These are phyloP conservation scores for Rhizopogon parksii DNA, from an alignment of 1,284 basidiomycete genomes.

Conservation along the genomic window DNA sequence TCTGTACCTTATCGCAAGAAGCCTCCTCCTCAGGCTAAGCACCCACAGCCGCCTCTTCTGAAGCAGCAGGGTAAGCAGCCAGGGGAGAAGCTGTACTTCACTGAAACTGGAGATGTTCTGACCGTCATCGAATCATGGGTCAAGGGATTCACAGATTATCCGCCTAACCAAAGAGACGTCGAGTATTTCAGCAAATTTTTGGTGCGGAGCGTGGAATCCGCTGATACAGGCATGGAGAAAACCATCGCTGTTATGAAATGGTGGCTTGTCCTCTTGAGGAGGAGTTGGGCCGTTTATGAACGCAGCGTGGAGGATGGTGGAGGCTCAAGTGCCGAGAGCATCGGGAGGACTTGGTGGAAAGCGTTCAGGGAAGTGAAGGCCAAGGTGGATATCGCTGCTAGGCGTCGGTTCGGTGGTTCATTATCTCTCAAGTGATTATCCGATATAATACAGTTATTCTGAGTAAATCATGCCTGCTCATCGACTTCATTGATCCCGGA, in stretches of 20 bases:
- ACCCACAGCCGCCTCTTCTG: constrained; percentile 41
- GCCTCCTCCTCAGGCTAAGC: constrained; percentile 46
- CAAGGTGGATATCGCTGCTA: constrained; percentile 53
- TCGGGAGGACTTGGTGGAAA: constrained; percentile 70
- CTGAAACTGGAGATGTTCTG: constrained; percentile 63
- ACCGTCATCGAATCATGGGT: constrained; percentile 70
- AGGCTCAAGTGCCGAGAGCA: constrained; percentile 29
- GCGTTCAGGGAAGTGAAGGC: constrained; percentile 60
- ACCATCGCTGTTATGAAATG: constrained; percentile 67
- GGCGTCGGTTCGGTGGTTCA: constrained; percentile 62
- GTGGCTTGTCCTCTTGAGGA: constrained; percentile 65
- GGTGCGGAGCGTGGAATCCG: constrained; percentile 54
- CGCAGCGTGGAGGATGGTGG: constrained; percentile 28
- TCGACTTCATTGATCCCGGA: constrained; percentile 30
- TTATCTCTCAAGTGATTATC: constrained; percentile 32
- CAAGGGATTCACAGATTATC: constrained; percentile 44
- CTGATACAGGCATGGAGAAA: constrained; percentile 60
- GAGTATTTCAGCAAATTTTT: constrained; percentile 67
- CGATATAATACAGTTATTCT: not conserved
- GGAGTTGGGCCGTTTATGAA: constrained; percentile 51
- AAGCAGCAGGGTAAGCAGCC: constrained; percentile 46
- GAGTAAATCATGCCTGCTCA: not conserved
- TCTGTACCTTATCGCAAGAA: constrained; percentile 23
- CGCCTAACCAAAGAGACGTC: constrained; percentile 64
- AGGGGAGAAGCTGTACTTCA: constrained; percentile 49